A percentile compares a stretch with the other conserved stretches of the same genome.
These are phyloP conservation scores for Pythium volutum DNA, from an alignment of 352 stramenopile genomes.

Conservation along the genomic window DNA sequence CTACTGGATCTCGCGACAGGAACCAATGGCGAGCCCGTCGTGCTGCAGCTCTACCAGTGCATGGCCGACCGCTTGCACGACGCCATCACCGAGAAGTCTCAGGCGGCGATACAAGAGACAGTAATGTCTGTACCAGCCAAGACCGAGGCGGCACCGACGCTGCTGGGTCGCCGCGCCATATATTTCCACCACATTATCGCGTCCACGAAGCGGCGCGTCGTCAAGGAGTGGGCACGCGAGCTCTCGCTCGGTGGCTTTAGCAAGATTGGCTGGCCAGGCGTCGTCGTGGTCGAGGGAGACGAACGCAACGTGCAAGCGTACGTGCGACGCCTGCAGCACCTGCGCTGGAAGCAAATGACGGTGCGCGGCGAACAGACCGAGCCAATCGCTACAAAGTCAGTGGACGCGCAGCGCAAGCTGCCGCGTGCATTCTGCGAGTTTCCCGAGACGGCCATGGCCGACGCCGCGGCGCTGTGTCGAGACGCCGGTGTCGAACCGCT, in stretches of 20 bases:
- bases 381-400: constrained; percentile 2
- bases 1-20: constrained; percentile 32
- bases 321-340: constrained; percentile 63
- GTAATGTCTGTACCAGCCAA: neutral
- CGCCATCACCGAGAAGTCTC: neutral
- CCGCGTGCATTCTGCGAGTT: constrained; percentile 55
- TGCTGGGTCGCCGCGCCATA: constrained; percentile 65
- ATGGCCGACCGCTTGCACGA: constrained; percentile 49
- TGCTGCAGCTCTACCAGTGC: constrained; percentile 60
- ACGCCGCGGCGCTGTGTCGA: constrained; percentile 47
- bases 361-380: constrained; percentile 75
- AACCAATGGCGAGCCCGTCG: constrained; percentile 42
- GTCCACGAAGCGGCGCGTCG: constrained; percentile 58
- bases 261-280: constrained; percentile 82
- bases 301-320: constrained; percentile 62
- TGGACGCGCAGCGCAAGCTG: constrained; percentile 38
- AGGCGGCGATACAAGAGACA: neutral
- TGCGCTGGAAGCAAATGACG: constrained; percentile 80
- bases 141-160: neutral
- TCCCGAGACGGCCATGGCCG: constrained; percentile 60
- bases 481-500: constrained; percentile 52
- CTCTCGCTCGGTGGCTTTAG: constrained; percentile 62
- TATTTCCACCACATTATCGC: constrained; percentile 88
- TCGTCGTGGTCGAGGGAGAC: constrained; percentile 69
- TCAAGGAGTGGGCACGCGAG: constrained; percentile 72